Evolutionary conservation across 148 eudicot species (phyloP).

Genomic region (Tetragonia tetragonoides): DNA sequence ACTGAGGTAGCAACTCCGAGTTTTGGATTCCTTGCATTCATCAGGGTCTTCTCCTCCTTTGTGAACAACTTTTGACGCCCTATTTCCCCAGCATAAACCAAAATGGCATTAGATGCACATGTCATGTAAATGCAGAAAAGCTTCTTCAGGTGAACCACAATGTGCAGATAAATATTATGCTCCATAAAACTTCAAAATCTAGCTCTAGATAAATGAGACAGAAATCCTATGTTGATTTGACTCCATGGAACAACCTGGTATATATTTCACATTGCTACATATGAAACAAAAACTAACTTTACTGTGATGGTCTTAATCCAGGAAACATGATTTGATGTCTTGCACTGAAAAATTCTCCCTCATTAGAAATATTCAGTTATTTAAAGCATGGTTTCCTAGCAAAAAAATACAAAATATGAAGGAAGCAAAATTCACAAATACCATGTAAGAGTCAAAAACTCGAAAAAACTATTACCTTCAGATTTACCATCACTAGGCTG

Average conservation of each 20-base stretch:
- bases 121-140: background rate
- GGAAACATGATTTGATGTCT: background rate
- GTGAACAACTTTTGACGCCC: slow-evolving; percentile 71
- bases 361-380: background rate
- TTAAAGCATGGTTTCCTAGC: background rate
- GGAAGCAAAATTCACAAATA: background rate
- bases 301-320: background rate
- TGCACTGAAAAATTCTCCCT: background rate
- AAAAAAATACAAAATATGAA: background rate
- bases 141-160: background rate
- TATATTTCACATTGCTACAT: background rate
- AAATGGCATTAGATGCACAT: slow-evolving; percentile 6
- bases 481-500: slow-evolving; percentile 42
- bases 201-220: background rate
- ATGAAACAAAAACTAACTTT: background rate
- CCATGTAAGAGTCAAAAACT: background rate
- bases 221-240: background rate
- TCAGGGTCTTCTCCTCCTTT: slow-evolving; percentile 63
- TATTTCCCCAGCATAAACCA: slow-evolving; percentile 14
- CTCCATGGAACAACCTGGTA: background rate
- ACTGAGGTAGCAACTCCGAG: slow-evolving; percentile 76
- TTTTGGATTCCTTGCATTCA: slow-evolving; percentile 67
- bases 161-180: background rate
- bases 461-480: slow-evolving; percentile 39
- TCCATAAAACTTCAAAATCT: background rate